These are phyloP conservation scores for Solanum neorickii DNA, from an alignment of 257 asterid genomes.

Conservation along the genomic window DNA sequence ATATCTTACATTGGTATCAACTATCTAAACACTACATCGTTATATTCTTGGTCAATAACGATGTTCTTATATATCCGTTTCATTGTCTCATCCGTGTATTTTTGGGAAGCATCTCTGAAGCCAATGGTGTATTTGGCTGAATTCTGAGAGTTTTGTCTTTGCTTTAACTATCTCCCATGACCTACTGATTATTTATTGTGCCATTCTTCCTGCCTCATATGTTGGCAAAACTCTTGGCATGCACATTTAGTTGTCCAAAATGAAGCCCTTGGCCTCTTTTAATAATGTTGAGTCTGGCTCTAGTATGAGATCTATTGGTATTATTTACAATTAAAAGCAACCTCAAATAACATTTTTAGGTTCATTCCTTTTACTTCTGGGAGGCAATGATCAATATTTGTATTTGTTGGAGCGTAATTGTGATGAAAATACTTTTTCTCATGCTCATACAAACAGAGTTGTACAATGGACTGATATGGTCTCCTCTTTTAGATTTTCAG, in stretches of 20 bases:
- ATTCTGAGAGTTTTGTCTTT: neutral
- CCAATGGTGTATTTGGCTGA: neutral
- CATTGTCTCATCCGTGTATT: neutral
- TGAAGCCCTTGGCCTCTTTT: neutral
- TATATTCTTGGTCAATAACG: neutral
- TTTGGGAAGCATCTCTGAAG: neutral
- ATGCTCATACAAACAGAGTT: neutral
- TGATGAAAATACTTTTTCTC: neutral
- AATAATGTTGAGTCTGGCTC: neutral
- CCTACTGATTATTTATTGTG: neutral
- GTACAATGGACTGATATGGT: neutral
- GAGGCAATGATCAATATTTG: neutral
- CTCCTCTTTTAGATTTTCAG: slow-evolving; percentile 55
- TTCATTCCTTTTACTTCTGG: neutral
- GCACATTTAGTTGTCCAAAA: neutral
- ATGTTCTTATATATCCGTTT: neutral
- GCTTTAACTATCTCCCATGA: neutral
- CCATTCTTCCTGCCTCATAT: neutral
- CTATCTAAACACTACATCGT: neutral
- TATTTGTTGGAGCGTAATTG: neutral
- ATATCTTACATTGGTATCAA: neutral
- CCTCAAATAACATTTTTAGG: neutral
- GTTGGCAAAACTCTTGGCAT: neutral
- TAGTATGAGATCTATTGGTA: neutral
- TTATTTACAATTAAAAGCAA: neutral